Percentiles rank a stretch among this genome's conserved stretches.
phyloP scores from a whole-genome alignment of 2,329 filamentous ascomycete species.

The Metarhizium rileyi region DNA sequence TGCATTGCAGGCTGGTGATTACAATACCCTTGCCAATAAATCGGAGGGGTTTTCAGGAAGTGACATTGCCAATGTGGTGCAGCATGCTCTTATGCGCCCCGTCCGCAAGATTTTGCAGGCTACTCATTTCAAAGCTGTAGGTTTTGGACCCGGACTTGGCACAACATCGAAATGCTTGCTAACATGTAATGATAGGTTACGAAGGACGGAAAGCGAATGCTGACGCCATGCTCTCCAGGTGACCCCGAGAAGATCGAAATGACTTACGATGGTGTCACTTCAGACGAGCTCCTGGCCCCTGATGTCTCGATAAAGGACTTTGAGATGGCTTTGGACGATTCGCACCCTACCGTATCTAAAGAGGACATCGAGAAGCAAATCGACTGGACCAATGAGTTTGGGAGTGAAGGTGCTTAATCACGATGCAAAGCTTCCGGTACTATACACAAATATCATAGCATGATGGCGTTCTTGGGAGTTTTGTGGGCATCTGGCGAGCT shows the following conservation, averaged over 20 bases:
- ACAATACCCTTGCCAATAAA: slow-evolving; percentile 64
- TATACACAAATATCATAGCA: slow-evolving; percentile 13
- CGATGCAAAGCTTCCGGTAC: slow-evolving; percentile 2
- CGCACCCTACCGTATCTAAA: slow-evolving; percentile 79
- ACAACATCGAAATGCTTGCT: slow-evolving; percentile 1
- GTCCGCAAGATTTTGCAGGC: slow-evolving; percentile 94
- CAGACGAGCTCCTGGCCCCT: slow-evolving; percentile 77
- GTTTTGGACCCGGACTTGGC: slow-evolving; percentile 11
- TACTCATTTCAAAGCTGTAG: slow-evolving; percentile 91
- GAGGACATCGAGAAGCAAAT: slow-evolving; percentile 77
- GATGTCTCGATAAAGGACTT: slow-evolving; percentile 86
- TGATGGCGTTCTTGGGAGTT: slow-evolving; percentile 23
- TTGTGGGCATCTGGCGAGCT: slow-evolving; percentile 13
- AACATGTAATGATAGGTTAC: slow-evolving; percentile 49
- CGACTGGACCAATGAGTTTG: slow-evolving; percentile 95
- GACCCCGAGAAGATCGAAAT: slow-evolving; percentile 81
- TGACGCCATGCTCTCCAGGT: slow-evolving; percentile 90
- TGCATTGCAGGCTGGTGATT: slow-evolving; percentile 68
- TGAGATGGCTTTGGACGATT: slow-evolving; percentile 78
- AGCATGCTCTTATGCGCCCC: slow-evolving; percentile 95
- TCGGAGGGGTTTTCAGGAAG: slow-evolving; percentile 93
- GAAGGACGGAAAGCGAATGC: slow-evolving; percentile 54
- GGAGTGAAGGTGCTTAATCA: slow-evolving; percentile 64
- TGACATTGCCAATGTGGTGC: slow-evolving; percentile 91
- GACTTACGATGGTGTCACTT: slow-evolving; percentile 81